Evolutionary conservation across 257 asterid species (phyloP).

Genomic region (Capsicum rhomboideum): DNA sequence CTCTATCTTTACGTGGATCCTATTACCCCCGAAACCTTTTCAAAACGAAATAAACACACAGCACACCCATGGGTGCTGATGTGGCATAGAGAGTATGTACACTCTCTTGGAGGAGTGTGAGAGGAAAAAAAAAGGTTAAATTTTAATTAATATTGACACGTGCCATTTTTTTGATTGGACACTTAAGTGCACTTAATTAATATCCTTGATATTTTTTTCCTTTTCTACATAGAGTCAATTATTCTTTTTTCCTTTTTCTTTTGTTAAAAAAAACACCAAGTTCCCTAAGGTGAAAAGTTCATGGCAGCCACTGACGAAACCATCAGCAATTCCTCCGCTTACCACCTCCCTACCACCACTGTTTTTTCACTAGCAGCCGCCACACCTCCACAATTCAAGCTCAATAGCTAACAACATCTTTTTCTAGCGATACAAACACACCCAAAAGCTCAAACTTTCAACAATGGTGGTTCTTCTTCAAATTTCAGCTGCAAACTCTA

Average conservation of each 20-base stretch:
- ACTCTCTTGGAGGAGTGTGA: no score
- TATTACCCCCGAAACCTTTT: no score
- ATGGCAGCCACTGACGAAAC: background rate
- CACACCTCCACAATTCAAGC: background rate
- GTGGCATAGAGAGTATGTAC: no score
- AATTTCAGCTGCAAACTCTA: background rate
- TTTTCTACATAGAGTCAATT: background rate
- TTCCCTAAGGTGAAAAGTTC: background rate
- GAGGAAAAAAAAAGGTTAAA: no score
- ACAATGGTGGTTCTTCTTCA: background rate
- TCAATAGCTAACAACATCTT: background rate
- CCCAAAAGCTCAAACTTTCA: background rate
- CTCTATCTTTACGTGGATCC: no score
- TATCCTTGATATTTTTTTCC: background rate
- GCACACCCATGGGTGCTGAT: no score
- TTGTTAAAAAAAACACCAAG: background rate
- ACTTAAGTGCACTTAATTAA: no score
- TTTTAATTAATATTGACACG: no score
- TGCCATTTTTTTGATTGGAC: no score
- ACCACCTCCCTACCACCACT: background rate
- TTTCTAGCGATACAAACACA: background rate
- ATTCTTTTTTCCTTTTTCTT: background rate
- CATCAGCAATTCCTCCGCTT: background rate
- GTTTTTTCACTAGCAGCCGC: background rate
- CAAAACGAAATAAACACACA: no score